Conservation (phyloP, 441 rosid species). For the Aleurites moluccanus region DNA sequence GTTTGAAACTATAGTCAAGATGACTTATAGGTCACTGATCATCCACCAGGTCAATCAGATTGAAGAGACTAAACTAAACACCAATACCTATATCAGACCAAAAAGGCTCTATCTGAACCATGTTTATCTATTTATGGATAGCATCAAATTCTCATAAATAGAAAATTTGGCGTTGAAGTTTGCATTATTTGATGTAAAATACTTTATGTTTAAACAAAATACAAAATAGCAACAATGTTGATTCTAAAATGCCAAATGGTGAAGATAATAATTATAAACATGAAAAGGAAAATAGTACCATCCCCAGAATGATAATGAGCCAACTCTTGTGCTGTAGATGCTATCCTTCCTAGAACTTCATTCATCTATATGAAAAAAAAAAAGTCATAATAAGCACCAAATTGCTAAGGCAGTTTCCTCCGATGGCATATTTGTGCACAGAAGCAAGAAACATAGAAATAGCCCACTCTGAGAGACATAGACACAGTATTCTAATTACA, state of each 20-base stretch:
- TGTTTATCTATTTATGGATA: conserved; percentile 5
- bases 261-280: conserved; percentile 20
- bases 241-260: conserved; percentile 7
- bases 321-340: conserved; percentile 87
- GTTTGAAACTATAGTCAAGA: background rate
- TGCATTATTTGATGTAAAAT: background rate
- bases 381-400: background rate
- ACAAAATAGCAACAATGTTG: background rate
- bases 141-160: background rate
- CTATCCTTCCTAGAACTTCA: conserved; percentile 85
- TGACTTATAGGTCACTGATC: background rate
- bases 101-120: background rate
- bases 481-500: background rate
- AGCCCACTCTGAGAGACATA: background rate
- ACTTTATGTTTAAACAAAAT: too few relatives aligned
- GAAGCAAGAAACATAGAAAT: background rate
- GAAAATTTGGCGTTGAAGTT: background rate
- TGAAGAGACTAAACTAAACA: conserved; percentile 9
- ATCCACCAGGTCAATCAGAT: background rate
- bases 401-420: conserved; percentile 2
- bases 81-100: background rate
- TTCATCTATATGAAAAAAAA: conserved; percentile 73
- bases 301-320: conserved; percentile 92
- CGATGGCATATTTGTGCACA: conserved; percentile 7
- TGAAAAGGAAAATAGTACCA: conserved; percentile 44